Evolutionary conservation across 2,329 filamentous ascomycete genomes (phyloP).

Genomic region (Mycosphaerella arachidis): DNA sequence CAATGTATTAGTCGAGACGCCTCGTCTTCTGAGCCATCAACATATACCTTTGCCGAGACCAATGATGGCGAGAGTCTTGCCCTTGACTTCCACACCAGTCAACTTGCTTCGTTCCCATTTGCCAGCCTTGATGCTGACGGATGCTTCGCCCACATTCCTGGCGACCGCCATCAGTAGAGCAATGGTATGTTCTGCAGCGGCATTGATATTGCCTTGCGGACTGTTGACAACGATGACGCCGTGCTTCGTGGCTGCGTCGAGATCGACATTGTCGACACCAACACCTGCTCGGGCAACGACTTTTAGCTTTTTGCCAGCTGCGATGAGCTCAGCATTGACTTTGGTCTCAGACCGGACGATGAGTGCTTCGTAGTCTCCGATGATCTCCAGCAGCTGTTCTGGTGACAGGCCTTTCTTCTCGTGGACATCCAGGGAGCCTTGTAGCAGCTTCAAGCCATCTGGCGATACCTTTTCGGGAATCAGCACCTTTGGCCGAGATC

Average conservation of each 20-base stretch:
- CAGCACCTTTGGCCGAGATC: conserved; percentile 52
- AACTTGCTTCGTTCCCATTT: conserved; percentile 72
- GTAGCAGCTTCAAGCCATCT: conserved; percentile 69
- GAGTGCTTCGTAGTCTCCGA: conserved; percentile 68
- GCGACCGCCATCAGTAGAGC: conserved; percentile 68
- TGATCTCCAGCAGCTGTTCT: conserved; percentile 61
- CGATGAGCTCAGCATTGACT: conserved; percentile 64
- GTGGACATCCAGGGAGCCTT: conserved; percentile 64
- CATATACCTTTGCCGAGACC: conserved; percentile 67
- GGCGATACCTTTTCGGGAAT: conserved; percentile 75
- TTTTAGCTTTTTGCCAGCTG: conserved; percentile 63
- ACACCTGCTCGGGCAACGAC: conserved; percentile 78
- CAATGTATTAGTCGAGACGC: conserved; percentile 8
- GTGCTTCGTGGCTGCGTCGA: conserved; percentile 64
- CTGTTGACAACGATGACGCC: conserved; percentile 79
- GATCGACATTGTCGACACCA: conserved; percentile 77
- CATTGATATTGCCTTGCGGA: conserved; percentile 73
- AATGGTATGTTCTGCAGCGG: conserved; percentile 49
- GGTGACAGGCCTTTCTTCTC: conserved; percentile 59
- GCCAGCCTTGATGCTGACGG: conserved; percentile 63
- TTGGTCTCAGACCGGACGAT: conserved; percentile 80
- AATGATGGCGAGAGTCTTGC: conserved; percentile 71
- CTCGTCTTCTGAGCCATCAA: background rate
- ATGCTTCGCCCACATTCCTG: conserved; percentile 67
- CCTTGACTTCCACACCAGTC: conserved; percentile 72